A percentile compares a stretch with the other conserved stretches of the same genome.
Conservation (phyloP, 768 basidiomycete genomes). For the Saitozyma podzolica region DNA sequence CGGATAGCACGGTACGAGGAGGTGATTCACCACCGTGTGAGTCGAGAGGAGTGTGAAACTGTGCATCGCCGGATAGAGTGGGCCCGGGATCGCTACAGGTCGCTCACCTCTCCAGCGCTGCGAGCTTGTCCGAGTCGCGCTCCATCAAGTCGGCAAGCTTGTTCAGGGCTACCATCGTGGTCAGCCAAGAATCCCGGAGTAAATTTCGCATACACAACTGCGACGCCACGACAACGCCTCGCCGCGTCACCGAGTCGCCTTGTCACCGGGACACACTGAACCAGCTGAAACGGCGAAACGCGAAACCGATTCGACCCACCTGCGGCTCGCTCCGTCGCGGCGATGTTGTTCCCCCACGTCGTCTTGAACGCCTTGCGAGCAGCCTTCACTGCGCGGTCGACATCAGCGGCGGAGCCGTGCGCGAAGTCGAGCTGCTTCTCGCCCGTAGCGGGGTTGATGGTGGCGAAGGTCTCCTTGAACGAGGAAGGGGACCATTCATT, state of each 20-base stretch:
- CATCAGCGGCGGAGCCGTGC: constrained; percentile 67
- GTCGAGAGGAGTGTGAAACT: neutral
- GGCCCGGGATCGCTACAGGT: too few relatives aligned
- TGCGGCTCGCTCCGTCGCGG: constrained; percentile 45
- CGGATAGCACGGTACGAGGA: neutral
- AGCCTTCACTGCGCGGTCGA: constrained; percentile 68
- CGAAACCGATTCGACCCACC: constrained; percentile 11
- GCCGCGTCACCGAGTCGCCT: too few relatives aligned
- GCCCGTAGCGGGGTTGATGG: constrained; percentile 61
- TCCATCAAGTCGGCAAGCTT: constrained; percentile 70
- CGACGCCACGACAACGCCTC: neutral
- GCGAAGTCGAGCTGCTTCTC: constrained; percentile 57
- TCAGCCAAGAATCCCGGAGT: neutral
- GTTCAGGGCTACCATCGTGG: constrained; percentile 65
- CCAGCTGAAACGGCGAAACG: constrained; percentile 19
- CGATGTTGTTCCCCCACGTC: constrained; percentile 53
- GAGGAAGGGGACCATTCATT: constrained; percentile 14
- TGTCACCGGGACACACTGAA: neutral
- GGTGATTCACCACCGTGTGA: neutral
- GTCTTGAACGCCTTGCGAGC: constrained; percentile 54
- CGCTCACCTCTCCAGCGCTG: constrained; percentile 65
- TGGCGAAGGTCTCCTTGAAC: constrained; percentile 45
- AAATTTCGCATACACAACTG: constrained; percentile 58
- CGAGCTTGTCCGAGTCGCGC: constrained; percentile 63
- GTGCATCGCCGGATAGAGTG: too few relatives aligned